These are phyloP conservation scores for Didymella sp. DNA, from an alignment of 2,329 filamentous ascomycete species.

Conservation along the genomic window DNA sequence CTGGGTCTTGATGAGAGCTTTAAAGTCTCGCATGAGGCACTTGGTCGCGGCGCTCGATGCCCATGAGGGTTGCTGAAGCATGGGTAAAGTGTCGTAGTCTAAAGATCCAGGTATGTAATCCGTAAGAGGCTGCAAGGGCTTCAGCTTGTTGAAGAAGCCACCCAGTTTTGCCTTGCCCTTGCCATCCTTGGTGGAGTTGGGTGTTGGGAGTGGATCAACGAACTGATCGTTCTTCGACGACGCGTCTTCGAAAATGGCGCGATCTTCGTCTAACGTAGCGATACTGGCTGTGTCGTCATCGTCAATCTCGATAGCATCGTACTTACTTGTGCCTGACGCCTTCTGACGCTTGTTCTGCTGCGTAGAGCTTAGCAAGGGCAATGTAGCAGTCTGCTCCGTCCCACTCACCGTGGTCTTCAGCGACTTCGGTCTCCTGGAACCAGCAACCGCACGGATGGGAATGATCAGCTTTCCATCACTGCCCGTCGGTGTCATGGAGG, in stretches of 20 bases:
- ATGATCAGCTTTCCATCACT: slow-evolving; percentile 55
- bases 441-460: slow-evolving; percentile 60
- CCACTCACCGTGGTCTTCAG: slow-evolving; percentile 23
- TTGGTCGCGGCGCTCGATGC: slow-evolving; percentile 68
- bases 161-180: slow-evolving; percentile 39
- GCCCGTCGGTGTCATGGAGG: slow-evolving; percentile 52
- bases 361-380: slow-evolving; percentile 13
- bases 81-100: slow-evolving; percentile 66
- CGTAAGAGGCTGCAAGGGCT: slow-evolving; percentile 49
- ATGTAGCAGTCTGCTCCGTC: not conserved
- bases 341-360: slow-evolving; percentile 40
- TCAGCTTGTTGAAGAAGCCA: slow-evolving; percentile 36
- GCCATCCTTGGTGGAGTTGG: slow-evolving; percentile 32
- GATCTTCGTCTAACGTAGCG: slow-evolving; percentile 59
- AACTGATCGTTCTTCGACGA: slow-evolving; percentile 16
- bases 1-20: slow-evolving; percentile 69
- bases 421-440: slow-evolving; percentile 50
- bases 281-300: slow-evolving; percentile 56
- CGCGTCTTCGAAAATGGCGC: slow-evolving; percentile 49
- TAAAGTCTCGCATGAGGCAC: slow-evolving; percentile 70
- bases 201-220: slow-evolving; percentile 31
- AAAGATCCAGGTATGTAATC: slow-evolving; percentile 74
- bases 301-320: slow-evolving; percentile 50
- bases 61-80: slow-evolving; percentile 70
- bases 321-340: slow-evolving; percentile 35